Evolutionary conservation across 345 rosid genomes (phyloP), one percentile per base, ranked within the genome.

Genomic region (Camelina sativa): DNA sequence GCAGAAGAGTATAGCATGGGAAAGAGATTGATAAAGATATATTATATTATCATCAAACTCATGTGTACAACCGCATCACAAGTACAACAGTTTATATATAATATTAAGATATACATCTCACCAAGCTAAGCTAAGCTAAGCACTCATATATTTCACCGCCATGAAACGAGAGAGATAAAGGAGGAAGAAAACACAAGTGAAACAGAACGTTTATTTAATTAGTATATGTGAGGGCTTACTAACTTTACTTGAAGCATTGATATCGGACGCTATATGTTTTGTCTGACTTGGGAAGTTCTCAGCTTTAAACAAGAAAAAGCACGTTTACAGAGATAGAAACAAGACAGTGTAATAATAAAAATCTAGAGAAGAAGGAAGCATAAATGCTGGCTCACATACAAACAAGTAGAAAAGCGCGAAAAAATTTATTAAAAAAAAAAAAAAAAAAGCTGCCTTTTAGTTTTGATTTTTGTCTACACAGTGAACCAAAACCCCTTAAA

Each of bases 341-440:
- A 53, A 76, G 79, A 68, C 75, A 62, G 17, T 62, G 69, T 32
- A 2, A 38, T 6, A 32, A 46, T 8, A 4, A 68, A 76, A 62
- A 68, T 69, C 11, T 35, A 68, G 50, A 74, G 72, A 58, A 28
- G 46, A 59, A 22, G 22, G 57, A 28, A 76, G 75, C 75, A 62
- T 53, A 20, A 20, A 69, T 76, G 70, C 75, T 62, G 12, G 17
- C 30, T 55, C 67, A 69, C 44, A 63, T 76, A 76, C 51, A 53
- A 76, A 76, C 79, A 76, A 69, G 58, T 16, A 54, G 75, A 69
- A 69, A 68, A 69, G 53, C 19, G 55, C 69, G 38, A 60, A 61
- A 60, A 61, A 62, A 15, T 61, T 41, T 62, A 55, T 38, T 38
- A 35, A 4, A 34, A 34, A 6, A 32, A 32, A 1, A 30, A 30